Evolutionary conservation across 2,329 filamentous ascomycete species (phyloP), one percentile per base, ranked within the genome.

Genomic region (Exophiala calicioides): DNA sequence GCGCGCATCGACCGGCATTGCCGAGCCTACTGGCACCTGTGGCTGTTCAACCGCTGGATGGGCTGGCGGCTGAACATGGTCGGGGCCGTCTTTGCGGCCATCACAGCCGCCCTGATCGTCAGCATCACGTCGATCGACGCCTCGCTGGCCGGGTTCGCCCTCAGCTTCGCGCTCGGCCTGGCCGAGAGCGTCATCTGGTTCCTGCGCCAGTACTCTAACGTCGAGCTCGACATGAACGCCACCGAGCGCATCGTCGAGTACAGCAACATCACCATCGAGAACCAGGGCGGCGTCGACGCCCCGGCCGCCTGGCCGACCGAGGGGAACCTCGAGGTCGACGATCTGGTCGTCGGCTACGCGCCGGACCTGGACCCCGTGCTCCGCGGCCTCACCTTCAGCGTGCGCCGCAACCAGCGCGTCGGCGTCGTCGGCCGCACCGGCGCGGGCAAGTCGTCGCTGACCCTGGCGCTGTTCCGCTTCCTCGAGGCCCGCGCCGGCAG

Each of bases 341-440:
- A 88, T 46, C 75, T 94, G 0, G 83, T 85, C 0, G 84, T 88
- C 18, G 72, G 74, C 10, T 91, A 93, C 61, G 86, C 86, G 0
- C 70, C 78, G 0, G 85, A 88, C 53, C 71, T 90, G 0, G 81
- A 84, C 0, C 79, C 85, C 0, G 84, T 90, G 0, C 71, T 90
- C 2, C 86, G 80, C 62, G 82, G 82, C 0, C 70, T 90, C 13
- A 81, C 73, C 1, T 90, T 91, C 65, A 70, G 68, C 10, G 77
- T 89, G 9, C 73, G 81, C 30, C 74, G 78, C 44, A 85, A 84
- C 53, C 80, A 90, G 66, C 74, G 86, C 10, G 70, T 90, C 12
- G 86, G 86, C n/a, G 82, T 90, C 3, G 82, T 90, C 3, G 87
- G 87, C 8, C 80, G 87, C 12, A 90, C 87, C 0, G 86, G 86